phyloP scores from a whole-genome alignment of 2,329 filamentous ascomycete genomes.

The Epichloe scottii region DNA sequence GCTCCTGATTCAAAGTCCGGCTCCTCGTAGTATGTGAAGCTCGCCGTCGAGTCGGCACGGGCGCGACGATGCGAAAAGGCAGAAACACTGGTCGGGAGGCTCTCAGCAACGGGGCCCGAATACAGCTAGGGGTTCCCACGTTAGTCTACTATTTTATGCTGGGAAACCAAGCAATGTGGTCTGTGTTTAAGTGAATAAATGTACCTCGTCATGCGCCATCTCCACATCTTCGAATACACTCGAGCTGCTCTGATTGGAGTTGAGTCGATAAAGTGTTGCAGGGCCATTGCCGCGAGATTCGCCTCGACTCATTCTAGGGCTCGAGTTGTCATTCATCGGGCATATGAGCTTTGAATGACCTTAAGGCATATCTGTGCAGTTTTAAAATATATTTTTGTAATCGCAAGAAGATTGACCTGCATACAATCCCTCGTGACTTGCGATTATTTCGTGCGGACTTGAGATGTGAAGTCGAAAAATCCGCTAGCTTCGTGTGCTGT shows the following conservation, averaged over 20 bases:
- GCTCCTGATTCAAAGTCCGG: conserved; percentile 20
- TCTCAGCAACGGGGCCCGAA: conserved; percentile 86
- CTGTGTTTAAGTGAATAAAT: not conserved
- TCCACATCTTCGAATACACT: conserved; percentile 94
- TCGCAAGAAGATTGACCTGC: not conserved
- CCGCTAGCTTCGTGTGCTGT: too few species aligned
- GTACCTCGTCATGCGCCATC: conserved; percentile 86
- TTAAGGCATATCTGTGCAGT: conserved; percentile 1
- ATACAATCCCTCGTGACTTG: not conserved
- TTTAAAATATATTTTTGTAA: not conserved
- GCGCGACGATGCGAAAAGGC: conserved; percentile 76
- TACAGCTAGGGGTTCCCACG: conserved; percentile 47
- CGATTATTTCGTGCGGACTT: too few species aligned
- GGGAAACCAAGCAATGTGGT: not conserved
- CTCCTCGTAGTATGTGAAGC: conserved; percentile 79
- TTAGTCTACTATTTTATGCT: not conserved
- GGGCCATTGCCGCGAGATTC: conserved; percentile 1
- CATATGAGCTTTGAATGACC: not conserved
- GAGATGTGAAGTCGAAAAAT: too few species aligned
- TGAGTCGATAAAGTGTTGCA: conserved; percentile 40
- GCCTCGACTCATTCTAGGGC: not conserved
- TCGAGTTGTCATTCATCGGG: conserved; percentile 2
- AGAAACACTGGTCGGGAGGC: conserved; percentile 86
- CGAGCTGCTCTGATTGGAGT: conserved; percentile 58
- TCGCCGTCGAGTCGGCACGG: conserved; percentile 72